Base-by-base conservation (phyloP, 2,329 filamentous ascomycete genomes). In the Metarhizium album region DNA sequence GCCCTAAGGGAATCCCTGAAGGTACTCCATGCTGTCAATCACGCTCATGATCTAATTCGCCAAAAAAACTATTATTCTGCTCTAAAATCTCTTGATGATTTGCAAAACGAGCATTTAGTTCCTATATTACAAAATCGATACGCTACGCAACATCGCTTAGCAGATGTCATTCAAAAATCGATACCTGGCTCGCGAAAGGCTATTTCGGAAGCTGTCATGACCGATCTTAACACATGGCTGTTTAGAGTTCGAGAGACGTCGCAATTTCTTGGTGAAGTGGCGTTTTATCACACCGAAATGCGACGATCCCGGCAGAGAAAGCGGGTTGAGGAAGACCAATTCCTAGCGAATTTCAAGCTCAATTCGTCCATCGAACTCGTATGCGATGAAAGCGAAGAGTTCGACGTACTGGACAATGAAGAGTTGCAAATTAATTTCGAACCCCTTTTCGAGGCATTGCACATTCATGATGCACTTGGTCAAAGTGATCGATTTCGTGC, bases 31-130 rank as follows among this genome's bases (percentile, higher is more conserved):
- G 84, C 94, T 8, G 90, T 95, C 48, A 98, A 98, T 62, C 84
- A 95, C 62, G 88, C 95, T 3, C 90, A 96, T 64, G 93, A 97
- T 49, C 74, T 98, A 52, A 79, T 97, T 46, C 82, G 83, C 38
- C 91, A 89, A 69, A 95, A 96, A 70, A 94, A 90, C 59, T 95
- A 97, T 65, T 98, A 98, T 66, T 89, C 86, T 5, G 93, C 93
- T 2, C 76, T 98, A 48, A 90, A 95, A 59, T 91, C 91, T 3
- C 75, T 98, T 45, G 93, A 97, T 60, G 93, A 98, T 64, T 75
- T 98, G 40, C 91, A 97, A 64, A 96, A 95, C 67, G 90, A 98
- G 57, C 89, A 97, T 63, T 78, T 98, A 18, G 72, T 84, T 14
- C 81, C 81, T 18, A 83, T 76, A 45, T 78, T 84, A 54, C 81